phyloP scores from a whole-genome alignment of 1,284 basidiomycete genomes.

The Cryptococcus floricola region DNA sequence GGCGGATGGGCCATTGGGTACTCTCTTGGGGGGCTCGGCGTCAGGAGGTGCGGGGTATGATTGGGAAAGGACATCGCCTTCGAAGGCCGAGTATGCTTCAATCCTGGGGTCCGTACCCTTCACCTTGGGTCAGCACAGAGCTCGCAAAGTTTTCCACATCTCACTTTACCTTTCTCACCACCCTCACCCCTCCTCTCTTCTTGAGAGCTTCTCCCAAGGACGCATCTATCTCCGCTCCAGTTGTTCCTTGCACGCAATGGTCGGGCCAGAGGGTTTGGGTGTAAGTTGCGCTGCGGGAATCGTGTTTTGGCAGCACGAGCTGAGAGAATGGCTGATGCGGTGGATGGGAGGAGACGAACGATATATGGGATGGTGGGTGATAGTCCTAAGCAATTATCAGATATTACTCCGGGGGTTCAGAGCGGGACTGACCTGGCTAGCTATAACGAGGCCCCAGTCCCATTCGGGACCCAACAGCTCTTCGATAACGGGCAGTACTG shows the following conservation, averaged over 20 bases:
- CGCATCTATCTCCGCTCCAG: conserved; percentile 34
- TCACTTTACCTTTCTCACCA: background rate
- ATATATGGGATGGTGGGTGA: conserved; percentile 61
- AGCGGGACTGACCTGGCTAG: conserved; percentile 51
- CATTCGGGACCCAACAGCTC: conserved; percentile 52
- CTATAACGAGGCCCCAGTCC: conserved; percentile 55
- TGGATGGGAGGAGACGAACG: conserved; percentile 60
- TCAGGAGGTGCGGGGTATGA: conserved; percentile 13
- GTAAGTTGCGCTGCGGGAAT: conserved; percentile 27
- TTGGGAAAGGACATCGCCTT: conserved; percentile 35
- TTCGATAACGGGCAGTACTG: conserved; percentile 54
- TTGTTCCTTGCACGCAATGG: conserved; percentile 49
- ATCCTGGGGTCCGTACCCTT: conserved; percentile 50
- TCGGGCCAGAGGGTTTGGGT: conserved; percentile 57
- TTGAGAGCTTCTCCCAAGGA: conserved; percentile 19
- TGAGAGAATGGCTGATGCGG: conserved; percentile 50
- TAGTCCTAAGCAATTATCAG: no score
- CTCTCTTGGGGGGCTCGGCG: conserved; percentile 29
- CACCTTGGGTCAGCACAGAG: background rate
- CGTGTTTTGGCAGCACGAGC: conserved; percentile 37
- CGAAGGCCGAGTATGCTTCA: conserved; percentile 59
- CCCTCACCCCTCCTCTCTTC: conserved; percentile 34
- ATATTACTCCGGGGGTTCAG: no score
- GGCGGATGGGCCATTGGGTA: conserved; percentile 31
- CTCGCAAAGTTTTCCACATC: background rate